Base-by-base conservation (phyloP, 1,139 yeast species). In the Nematodospora anomalae region DNA sequence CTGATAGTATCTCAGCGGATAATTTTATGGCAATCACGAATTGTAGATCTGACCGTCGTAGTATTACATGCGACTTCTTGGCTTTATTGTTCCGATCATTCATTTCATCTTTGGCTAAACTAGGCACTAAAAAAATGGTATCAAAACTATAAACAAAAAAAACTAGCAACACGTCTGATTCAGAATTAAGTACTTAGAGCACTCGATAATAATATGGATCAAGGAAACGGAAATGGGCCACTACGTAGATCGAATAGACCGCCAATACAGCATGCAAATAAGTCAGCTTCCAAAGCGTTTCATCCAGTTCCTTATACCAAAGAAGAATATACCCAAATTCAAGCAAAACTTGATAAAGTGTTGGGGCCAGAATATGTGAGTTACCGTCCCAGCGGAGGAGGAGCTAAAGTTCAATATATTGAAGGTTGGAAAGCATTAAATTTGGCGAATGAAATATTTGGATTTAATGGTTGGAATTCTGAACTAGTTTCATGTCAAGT, bases 321-420 rank as follows among this genome's bases (percentile, higher is more conserved):
- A 33, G 71, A 67, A 30, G 81, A 76, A 40, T 53, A 59, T 11
- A 49, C 50, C 5, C 50, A 64, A 3, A 72, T 77, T 32, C 71
- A 67, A 45, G 47, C 47, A 16, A 64, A 69, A 13, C 60, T 84
- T 28, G 79, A 79, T 45, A 78, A 75, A 48, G 79, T 80, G 20
- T 66, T 89, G 23, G 98, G 98, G 0, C 97, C 97, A 0, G 97
- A 90, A 58, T 90, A 79, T 52, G 81, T 92, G 22, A 80, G 95
- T 27, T 77, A 79, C 33, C 71, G 97, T 28, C 82, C 90, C 2
- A 94, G 90, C 1, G 88, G 83, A 18, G 88, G 88, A 2, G 81
- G 83, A 6, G 70, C 70, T 29, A 67, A 74, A 35, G 87, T 84
- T 4, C 79, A 84, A 2, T 84, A 84, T 50, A 71, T 84, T 21